Conservation (phyloP, 352 stramenopile species). For the Phytophthora uliginosa region DNA sequence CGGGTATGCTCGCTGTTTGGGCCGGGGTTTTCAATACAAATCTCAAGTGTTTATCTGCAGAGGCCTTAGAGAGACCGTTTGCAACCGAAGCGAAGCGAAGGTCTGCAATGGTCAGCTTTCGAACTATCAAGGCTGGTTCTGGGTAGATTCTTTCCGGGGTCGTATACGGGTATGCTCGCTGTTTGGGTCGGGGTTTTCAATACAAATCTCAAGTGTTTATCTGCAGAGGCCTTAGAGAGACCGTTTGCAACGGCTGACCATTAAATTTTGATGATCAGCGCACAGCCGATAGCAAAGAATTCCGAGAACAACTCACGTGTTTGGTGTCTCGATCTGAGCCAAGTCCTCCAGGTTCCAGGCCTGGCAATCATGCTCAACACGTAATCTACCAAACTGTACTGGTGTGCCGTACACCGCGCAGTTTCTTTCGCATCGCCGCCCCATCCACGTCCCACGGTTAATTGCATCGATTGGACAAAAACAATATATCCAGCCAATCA, state of each 20-base stretch:
- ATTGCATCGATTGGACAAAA: constrained; percentile 26
- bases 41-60: too few species aligned
- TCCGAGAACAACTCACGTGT: neutral
- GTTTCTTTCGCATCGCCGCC: constrained; percentile 30
- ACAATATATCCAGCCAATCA: neutral
- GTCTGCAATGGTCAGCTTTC: too few species aligned
- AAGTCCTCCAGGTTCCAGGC: neutral
- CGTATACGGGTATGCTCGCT: too few species aligned
- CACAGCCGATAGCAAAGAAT: neutral
- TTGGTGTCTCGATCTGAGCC: too few species aligned
- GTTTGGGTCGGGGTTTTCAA: too few species aligned
- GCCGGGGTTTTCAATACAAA: too few species aligned
- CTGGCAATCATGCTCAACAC: neutral
- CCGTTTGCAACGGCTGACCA: neutral
- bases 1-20: too few species aligned
- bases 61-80: too few species aligned
- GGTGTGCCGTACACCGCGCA: constrained; percentile 14
- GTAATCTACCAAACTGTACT: neutral
- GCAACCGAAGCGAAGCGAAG: too few species aligned
- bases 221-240: too few species aligned
- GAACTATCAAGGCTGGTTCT: neutral
- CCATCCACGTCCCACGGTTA: constrained; percentile 11
- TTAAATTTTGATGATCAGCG: neutral
- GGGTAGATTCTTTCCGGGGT: too few species aligned
- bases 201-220: too few species aligned